Percentiles rank a stretch among this genome's conserved stretches.
Conservation (phyloP, 768 basidiomycete genomes). For the Lactarius akahatsu region DNA sequence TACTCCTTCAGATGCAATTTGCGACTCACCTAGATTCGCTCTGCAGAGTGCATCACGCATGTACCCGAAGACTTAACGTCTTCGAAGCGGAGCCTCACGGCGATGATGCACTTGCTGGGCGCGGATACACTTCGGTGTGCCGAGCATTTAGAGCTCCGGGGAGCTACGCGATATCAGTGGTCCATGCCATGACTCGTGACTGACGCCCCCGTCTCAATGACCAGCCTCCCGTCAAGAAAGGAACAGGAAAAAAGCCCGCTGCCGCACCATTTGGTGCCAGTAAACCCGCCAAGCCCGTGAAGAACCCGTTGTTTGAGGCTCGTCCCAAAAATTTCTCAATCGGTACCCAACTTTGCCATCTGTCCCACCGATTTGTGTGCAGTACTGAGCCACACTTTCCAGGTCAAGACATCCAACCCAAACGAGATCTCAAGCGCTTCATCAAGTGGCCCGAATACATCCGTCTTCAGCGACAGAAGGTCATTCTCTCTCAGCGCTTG, state of each 20-base stretch:
- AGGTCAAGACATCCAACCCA: conserved; percentile 94
- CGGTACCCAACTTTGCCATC: conserved; percentile 50
- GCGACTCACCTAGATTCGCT: background rate
- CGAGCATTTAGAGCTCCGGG: conserved; percentile 52
- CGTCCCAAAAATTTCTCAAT: conserved; percentile 92
- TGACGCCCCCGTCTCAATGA: conserved; percentile 82
- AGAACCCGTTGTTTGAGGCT: conserved; percentile 96
- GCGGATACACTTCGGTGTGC: conserved; percentile 30
- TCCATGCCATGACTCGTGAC: conserved; percentile 32
- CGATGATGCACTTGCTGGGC: conserved; percentile 50
- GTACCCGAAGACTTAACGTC: conserved; percentile 5
- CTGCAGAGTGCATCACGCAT: conserved; percentile 11
- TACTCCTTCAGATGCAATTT: conserved; percentile 28
- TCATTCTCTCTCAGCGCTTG: conserved; percentile 94
- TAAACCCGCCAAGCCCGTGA: conserved; percentile 72
- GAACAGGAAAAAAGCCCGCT: conserved; percentile 81
- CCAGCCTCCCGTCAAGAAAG: conserved; percentile 78
- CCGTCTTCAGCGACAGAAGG: conserved; percentile 96
- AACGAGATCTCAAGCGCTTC: conserved; percentile 90
- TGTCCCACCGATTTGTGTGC: background rate
- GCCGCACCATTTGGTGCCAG: conserved; percentile 78
- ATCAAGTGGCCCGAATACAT: conserved; percentile 99
- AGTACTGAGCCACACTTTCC: background rate
- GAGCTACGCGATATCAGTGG: conserved; percentile 38
- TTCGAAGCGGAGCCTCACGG: conserved; percentile 42